phyloP scores from a whole-genome alignment of 495 filamentous ascomycete species.

The Annulohypoxylon maeteangense region DNA sequence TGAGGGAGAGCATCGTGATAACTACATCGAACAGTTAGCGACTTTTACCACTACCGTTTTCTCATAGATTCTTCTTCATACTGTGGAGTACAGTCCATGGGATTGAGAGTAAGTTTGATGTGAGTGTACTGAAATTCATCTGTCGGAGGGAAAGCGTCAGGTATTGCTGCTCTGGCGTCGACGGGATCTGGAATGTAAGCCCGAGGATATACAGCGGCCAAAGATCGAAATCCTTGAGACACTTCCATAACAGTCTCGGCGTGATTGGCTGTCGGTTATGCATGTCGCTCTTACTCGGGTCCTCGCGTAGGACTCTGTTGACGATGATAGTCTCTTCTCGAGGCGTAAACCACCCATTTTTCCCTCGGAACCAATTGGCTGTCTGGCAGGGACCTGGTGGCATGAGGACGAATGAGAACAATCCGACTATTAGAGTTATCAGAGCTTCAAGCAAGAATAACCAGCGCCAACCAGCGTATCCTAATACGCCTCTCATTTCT shows the following conservation, averaged over 20 bases:
- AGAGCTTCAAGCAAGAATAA: constrained; percentile 69
- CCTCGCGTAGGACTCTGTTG: constrained; percentile 76
- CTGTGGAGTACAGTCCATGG: constrained; percentile 50
- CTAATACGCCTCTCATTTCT: constrained; percentile 68
- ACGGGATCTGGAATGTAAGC: constrained; percentile 68
- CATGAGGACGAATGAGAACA: constrained; percentile 73
- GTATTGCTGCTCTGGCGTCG: constrained; percentile 66
- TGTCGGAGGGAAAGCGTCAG: constrained; percentile 71
- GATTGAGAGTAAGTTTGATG: constrained; percentile 65
- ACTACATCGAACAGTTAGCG: constrained; percentile 37
- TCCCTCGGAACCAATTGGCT: constrained; percentile 65
- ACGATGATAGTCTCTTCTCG: constrained; percentile 75
- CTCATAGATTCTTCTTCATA: constrained; percentile 21
- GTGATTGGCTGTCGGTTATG: constrained; percentile 71
- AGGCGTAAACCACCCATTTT: constrained; percentile 76
- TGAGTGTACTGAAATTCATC: constrained; percentile 73
- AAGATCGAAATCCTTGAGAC: constrained; percentile 76
- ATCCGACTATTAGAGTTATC: constrained; percentile 70
- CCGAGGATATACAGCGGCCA: constrained; percentile 79
- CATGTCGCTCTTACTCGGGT: constrained; percentile 73
- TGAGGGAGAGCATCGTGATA: constrained; percentile 56
- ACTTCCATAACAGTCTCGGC: constrained; percentile 66
- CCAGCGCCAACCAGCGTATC: constrained; percentile 76
- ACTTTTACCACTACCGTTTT: not conserved
- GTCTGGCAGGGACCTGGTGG: constrained; percentile 78